Conservation (phyloP, 176 grass and related monocot genomes). For the Oryza punctata region DNA sequence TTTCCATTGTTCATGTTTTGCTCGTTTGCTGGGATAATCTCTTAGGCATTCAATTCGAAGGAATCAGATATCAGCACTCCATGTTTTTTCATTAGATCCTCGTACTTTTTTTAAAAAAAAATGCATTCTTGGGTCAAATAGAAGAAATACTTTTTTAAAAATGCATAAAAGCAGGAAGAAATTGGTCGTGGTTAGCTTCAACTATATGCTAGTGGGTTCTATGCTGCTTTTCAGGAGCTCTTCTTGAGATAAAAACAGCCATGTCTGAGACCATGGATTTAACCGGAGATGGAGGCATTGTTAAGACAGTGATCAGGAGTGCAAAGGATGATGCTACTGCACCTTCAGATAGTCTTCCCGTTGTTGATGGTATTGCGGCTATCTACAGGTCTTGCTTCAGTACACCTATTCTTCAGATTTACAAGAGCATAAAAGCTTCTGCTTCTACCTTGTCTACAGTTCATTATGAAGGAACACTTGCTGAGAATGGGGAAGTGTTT, state of each 20-base stretch:
- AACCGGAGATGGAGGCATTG: conserved; percentile 59
- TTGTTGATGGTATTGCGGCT: conserved; percentile 61
- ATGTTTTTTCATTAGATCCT: background rate
- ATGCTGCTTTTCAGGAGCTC: background rate
- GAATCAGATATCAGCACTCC: background rate
- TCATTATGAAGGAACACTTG: conserved; percentile 72
- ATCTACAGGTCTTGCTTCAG: background rate
- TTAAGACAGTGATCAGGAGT: conserved; percentile 59
- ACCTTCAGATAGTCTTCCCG: conserved; percentile 62
- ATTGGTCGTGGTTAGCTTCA: background rate
- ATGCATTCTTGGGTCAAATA: background rate
- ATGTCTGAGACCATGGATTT: conserved; percentile 58
- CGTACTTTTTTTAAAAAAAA: background rate
- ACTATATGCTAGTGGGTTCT: conserved; percentile 6
- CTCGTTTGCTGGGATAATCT: background rate
- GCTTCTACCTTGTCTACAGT: conserved; percentile 36
- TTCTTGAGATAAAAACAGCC: background rate
- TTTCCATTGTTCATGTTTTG: background rate
- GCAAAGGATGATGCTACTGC: conserved; percentile 54
- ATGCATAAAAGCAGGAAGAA: background rate
- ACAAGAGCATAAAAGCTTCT: background rate
- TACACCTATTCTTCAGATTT: background rate
- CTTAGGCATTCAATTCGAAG: background rate
- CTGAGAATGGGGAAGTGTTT: conserved; percentile 66
- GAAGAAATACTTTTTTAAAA: background rate